A percentile compares a stretch with the other conserved stretches of the same genome.
These are phyloP conservation scores for Phytophthora hybrid DNA, from an alignment of 352 stramenopile species.

Conservation along the genomic window DNA sequence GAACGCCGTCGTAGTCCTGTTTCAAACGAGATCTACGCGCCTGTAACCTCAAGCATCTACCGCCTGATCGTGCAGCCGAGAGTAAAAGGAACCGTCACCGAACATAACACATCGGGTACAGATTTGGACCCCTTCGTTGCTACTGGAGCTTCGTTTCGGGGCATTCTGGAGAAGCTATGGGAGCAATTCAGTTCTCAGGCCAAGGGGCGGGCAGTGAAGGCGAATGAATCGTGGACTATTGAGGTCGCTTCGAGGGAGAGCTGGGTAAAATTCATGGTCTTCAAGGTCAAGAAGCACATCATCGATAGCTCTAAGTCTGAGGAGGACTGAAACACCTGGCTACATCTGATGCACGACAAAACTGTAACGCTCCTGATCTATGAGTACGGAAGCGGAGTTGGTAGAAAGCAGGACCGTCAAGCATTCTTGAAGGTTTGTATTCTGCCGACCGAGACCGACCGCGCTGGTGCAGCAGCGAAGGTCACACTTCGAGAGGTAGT, in stretches of 20 bases:
- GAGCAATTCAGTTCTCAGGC: neutral
- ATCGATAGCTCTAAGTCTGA: too few species aligned
- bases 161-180: neutral
- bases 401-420: too few species aligned
- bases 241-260: neutral
- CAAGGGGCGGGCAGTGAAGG: neutral
- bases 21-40: neutral
- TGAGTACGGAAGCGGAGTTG: too few species aligned
- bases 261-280: neutral
- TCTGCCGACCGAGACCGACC: too few species aligned
- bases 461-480: too few species aligned
- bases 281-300: neutral
- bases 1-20: neutral
- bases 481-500: too few species aligned
- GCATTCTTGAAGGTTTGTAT: too few species aligned
- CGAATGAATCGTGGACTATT: neutral
- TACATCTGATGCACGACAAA: too few species aligned
- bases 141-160: neutral
- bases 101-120: neutral
- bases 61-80: neutral
- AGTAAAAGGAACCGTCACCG: neutral
- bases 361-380: too few species aligned
- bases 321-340: too few species aligned
- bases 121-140: neutral
- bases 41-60: neutral